phyloP scores from a whole-genome alignment of 2,329 filamentous ascomycete genomes.

The Colletotrichum sp. region DNA sequence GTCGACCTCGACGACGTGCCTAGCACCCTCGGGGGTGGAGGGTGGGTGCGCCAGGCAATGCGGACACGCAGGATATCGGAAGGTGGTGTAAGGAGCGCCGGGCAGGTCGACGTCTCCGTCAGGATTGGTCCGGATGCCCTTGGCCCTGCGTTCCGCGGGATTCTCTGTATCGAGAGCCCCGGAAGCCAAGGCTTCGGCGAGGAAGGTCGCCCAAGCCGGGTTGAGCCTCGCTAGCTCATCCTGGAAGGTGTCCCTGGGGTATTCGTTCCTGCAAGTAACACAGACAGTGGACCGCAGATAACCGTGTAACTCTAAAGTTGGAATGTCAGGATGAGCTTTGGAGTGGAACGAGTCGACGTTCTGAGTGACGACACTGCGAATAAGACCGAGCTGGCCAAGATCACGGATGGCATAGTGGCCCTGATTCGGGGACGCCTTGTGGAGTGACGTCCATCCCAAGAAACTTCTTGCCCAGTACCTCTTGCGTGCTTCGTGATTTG shows the following conservation, averaged over 20 bases:
- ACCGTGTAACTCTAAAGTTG: constrained; percentile 88
- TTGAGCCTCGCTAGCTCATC: constrained; percentile 77
- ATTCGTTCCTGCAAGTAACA: constrained; percentile 75
- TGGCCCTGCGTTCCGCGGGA: constrained; percentile 68
- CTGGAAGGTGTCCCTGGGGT: constrained; percentile 78
- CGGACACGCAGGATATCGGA: constrained; percentile 90
- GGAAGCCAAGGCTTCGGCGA: constrained; percentile 72
- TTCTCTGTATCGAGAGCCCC: constrained; percentile 83
- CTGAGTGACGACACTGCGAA: constrained; percentile 85
- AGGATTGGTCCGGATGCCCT: constrained; percentile 83
- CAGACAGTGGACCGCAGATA: constrained; percentile 85
- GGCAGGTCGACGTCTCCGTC: constrained; percentile 95
- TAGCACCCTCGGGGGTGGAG: constrained; percentile 55
- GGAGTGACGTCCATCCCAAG: constrained; percentile 85
- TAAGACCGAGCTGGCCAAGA: constrained; percentile 73
- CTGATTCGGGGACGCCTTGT: constrained; percentile 78
- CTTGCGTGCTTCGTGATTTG: constrained; percentile 83
- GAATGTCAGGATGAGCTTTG: constrained; percentile 73
- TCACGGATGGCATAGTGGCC: constrained; percentile 79
- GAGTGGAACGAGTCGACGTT: constrained; percentile 97
- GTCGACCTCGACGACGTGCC: constrained; percentile 71
- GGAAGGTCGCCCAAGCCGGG: constrained; percentile 81
- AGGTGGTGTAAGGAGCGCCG: constrained; percentile 84
- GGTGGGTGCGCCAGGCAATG: constrained; percentile 73
- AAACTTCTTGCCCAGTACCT: constrained; percentile 97